Evolutionary conservation across 495 filamentous ascomycete genomes (phyloP).

Genomic region (Trichoderma parareesei): DNA sequence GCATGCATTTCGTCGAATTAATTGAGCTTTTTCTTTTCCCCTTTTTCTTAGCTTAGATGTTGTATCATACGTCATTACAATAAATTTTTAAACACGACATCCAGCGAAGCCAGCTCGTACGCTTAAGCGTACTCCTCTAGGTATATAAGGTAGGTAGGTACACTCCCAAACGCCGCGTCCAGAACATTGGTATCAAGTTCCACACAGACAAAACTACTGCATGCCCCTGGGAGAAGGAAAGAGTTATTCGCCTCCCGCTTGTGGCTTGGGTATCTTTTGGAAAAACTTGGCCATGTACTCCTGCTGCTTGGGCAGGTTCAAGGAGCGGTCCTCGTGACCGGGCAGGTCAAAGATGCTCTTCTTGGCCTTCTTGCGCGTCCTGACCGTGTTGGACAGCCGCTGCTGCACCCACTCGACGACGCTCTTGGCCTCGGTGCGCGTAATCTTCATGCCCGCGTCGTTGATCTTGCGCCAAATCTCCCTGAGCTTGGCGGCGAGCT

Average conservation of each 20-base stretch:
- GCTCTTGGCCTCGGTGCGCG: slow-evolving; percentile 67
- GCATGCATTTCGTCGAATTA: not conserved
- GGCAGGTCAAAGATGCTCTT: slow-evolving; percentile 44
- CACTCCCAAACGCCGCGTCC: no score
- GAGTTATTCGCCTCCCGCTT: not conserved
- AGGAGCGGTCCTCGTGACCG: slow-evolving; percentile 19
- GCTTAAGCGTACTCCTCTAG: not conserved
- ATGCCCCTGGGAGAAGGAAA: not conserved
- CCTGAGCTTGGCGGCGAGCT: slow-evolving; percentile 53
- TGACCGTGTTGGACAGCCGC: slow-evolving; percentile 59
- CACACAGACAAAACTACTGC: not conserved
- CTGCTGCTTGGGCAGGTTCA: slow-evolving; percentile 10
- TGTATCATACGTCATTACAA: slow-evolving; percentile 23
- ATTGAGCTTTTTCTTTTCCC: not conserved
- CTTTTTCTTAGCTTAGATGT: slow-evolving; percentile 15
- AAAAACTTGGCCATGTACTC: slow-evolving; percentile 11
- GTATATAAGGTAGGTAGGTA: not conserved
- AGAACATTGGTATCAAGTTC: not conserved
- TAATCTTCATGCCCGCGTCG: slow-evolving; percentile 63
- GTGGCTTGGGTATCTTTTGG: slow-evolving; percentile 9
- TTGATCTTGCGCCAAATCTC: slow-evolving; percentile 61
- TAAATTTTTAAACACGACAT: not conserved
- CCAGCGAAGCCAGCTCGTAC: not conserved
- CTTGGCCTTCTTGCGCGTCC: slow-evolving; percentile 55
- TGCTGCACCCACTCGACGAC: slow-evolving; percentile 63